Evolutionary conservation across 257 asterid genomes (phyloP).

Genomic region (Scutellaria baicalensis): DNA sequence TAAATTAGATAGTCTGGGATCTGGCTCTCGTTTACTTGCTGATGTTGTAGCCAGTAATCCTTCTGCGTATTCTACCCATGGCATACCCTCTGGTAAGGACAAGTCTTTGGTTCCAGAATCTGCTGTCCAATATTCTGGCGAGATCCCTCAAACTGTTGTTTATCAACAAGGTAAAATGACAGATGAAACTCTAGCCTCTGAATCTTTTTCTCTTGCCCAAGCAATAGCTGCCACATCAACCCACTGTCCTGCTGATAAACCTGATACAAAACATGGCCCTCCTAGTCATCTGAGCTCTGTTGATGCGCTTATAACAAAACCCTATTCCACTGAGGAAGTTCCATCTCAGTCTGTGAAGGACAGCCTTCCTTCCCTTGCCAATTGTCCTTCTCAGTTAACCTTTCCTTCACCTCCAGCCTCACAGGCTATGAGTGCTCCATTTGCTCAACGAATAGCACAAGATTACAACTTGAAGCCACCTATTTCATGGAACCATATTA

Average conservation of each 20-base stretch:
- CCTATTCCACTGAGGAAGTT: conserved; percentile 20
- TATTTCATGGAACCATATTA: conserved; percentile 17
- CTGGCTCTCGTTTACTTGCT: neutral
- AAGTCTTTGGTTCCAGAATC: conserved; percentile 24
- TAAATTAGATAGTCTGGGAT: conserved; percentile 18
- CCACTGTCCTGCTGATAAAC: conserved; percentile 24
- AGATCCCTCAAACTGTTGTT: conserved; percentile 28
- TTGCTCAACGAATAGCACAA: conserved; percentile 30
- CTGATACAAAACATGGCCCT: conserved; percentile 19
- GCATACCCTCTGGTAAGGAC: conserved; percentile 13
- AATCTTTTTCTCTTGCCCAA: conserved; percentile 21
- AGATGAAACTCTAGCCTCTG: conserved; percentile 26
- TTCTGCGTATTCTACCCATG: conserved; percentile 27
- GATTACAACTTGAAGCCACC: conserved; percentile 31
- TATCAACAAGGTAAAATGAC: conserved; percentile 29
- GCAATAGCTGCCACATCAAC: conserved; percentile 20
- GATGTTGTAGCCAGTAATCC: neutral
- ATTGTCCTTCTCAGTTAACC: conserved; percentile 23
- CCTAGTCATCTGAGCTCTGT: neutral
- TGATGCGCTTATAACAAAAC: conserved; percentile 20
- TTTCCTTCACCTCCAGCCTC: conserved; percentile 31
- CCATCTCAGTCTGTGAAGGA: conserved; percentile 30
- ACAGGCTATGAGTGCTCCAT: conserved; percentile 28
- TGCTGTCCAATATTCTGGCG: conserved; percentile 22
- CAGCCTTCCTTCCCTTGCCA: conserved; percentile 22